Evolutionary conservation across 2,329 filamentous ascomycete species (phyloP), one percentile per base, ranked within the genome.

Genomic region (Pezizomycotina sp.): DNA sequence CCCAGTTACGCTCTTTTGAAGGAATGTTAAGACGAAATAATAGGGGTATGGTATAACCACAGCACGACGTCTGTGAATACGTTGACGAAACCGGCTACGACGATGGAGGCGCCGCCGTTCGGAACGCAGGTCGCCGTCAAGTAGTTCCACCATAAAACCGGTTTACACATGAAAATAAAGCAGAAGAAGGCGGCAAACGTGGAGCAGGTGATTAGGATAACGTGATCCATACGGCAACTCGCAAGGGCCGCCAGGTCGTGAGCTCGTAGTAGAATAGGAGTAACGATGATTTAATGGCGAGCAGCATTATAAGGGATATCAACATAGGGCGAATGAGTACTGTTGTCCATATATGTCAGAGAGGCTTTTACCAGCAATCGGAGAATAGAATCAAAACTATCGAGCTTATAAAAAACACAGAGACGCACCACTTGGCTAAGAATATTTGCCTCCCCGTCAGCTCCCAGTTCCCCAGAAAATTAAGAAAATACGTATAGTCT

Each of bases 201-300:
- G 13, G 35, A 35, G 1, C 37, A 31, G 10, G 32, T 27, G 5
- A 33, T 35, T 4, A 40, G 35, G 31, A 40, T 35, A 4, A 22
- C 37, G 37, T 40, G 20, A 40, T 16, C 8, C 9, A 15, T n/a
- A 40, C 37, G 9, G 37, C 37, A 12, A 27, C 27, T 5, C 37
- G 37, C 9, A 40, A 28, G 3, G 22, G 8, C 7, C 27, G 16
- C 37, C 37, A 40, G 7, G 37, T 40, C 10, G 37, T 35, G 1
- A 40, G 27, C 25, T 40, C 27, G 8, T 40, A 40, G 31, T 40
- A 40, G 37, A 40, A 40, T 5, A 40, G 28, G 1, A 40, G 32
- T 5, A 40, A 24, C 5, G 31, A 27, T 2, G 36, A 18, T 24
- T 40, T 40, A 8, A 40, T 32, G 12, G 31, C 35, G 4, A 40